A percentile compares a stretch with the other conserved stretches of the same genome.
Evolutionary conservation across 805 yeast species (phyloP).

Genomic region (Teunomyces aglyptinius): DNA sequence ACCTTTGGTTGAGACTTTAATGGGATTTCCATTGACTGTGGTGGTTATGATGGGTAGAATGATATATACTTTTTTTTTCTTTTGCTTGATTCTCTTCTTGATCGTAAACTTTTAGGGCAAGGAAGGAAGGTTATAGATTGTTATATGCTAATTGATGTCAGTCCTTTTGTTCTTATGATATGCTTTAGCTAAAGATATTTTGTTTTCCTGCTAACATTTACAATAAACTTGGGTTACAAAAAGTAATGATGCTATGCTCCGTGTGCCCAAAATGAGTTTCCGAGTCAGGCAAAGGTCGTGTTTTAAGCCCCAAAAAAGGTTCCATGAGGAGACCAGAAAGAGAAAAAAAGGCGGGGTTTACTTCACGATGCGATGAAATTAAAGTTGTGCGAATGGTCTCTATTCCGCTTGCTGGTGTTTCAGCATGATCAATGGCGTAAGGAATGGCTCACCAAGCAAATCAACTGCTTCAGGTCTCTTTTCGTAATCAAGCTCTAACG

Average conservation of each 20-base stretch:
- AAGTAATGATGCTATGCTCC: slow-evolving; percentile 5
- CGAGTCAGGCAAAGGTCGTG: slow-evolving; percentile 5
- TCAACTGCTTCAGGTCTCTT: slow-evolving; percentile 74
- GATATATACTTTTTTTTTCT: neutral
- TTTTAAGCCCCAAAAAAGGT: neutral
- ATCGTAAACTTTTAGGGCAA: neutral
- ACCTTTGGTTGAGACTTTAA: slow-evolving; percentile 40
- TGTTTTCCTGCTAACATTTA: neutral
- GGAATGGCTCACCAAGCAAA: slow-evolving; percentile 62
- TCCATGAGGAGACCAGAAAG: neutral
- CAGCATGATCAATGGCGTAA: slow-evolving; percentile 44
- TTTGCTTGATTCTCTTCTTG: neutral
- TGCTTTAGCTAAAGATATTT: neutral
- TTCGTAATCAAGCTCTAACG: slow-evolving; percentile 74
- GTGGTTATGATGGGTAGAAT: neutral
- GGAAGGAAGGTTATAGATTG: neutral
- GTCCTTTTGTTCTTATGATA: neutral
- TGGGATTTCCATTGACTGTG: slow-evolving; percentile 35
- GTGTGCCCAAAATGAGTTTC: neutral
- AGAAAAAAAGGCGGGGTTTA: neutral
- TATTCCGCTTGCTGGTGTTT: slow-evolving; percentile 3
- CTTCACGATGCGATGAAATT: no score
- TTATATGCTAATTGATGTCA: neutral
- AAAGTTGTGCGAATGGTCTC: neutral
- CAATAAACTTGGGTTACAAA: neutral